These are phyloP conservation scores for Begonia masoniana DNA, from an alignment of 306 rosid species.

Conservation along the genomic window DNA sequence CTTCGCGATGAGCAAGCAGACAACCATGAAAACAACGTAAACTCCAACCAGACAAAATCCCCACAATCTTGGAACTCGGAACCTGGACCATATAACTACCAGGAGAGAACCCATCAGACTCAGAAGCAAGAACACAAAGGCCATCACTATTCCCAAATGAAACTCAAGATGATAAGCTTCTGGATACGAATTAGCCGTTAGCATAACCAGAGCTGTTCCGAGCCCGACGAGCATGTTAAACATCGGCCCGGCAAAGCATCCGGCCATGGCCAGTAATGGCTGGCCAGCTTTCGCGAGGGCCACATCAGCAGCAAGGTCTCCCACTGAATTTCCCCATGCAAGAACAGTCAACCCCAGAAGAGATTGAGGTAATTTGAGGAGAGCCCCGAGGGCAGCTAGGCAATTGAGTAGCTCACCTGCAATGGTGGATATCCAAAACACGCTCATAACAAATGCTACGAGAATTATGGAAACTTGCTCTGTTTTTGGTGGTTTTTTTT, in stretches of 20 bases:
- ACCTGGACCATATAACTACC: constrained; percentile 84
- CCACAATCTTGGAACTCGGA: constrained; percentile 90
- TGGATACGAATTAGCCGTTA: constrained; percentile 59
- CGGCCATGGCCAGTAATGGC: constrained; percentile 97
- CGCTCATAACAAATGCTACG: constrained; percentile 82
- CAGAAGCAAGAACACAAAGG: constrained; percentile 77
- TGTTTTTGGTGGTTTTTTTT: constrained; percentile 75
- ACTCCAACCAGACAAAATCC: constrained; percentile 89
- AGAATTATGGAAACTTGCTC: constrained; percentile 64
- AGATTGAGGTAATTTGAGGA: constrained; percentile 58
- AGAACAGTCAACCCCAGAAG: constrained; percentile 88
- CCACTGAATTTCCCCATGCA: constrained; percentile 98
- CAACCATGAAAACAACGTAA: constrained; percentile 58
- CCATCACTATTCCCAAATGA: constrained; percentile 65
- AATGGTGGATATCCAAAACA: constrained; percentile 81
- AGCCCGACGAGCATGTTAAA: constrained; percentile 97
- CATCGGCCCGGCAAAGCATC: constrained; percentile 97
- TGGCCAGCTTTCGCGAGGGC: constrained; percentile 94
- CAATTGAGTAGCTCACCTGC: constrained; percentile 91
- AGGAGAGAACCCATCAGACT: constrained; percentile 92
- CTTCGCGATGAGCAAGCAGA: constrained; percentile 52
- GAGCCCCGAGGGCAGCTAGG: constrained; percentile 59
- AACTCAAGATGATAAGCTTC: constrained; percentile 64
- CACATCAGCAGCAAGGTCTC: constrained; percentile 94
- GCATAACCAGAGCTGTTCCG: constrained; percentile 80